phyloP scores from a whole-genome alignment of 192 early-diverging fungal genomes.

The Podila epigama region DNA sequence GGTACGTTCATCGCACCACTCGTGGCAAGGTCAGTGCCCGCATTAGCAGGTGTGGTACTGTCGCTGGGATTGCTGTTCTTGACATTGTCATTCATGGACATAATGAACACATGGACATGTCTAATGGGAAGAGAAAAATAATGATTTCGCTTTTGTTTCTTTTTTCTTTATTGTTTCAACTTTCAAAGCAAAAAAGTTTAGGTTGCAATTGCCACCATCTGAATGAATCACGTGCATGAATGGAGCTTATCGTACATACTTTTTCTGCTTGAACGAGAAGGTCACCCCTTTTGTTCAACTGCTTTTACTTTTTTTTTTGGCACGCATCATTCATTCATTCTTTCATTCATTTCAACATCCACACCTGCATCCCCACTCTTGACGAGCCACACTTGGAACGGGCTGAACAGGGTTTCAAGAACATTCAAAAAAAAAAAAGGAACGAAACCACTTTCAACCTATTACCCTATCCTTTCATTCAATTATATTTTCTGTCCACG shows the following conservation, averaged over 20 bases:
- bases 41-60: neutral
- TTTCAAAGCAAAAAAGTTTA: neutral
- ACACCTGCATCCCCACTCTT: too few species aligned
- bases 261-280: too few species aligned
- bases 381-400: too few species aligned
- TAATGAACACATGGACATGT: neutral
- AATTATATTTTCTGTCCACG: neutral
- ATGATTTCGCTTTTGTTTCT: neutral
- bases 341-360: too few species aligned
- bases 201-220: neutral
- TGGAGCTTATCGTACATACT: too few species aligned
- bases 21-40: neutral
- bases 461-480: neutral
- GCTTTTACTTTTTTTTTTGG: too few species aligned
- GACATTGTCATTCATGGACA: neutral
- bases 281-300: too few species aligned
- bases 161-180: too few species aligned
- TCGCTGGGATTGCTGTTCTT: neutral
- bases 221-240: too few species aligned
- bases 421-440: too few species aligned
- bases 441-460: neutral
- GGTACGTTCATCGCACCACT: neutral
- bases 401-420: too few species aligned
- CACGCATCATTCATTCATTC: too few species aligned
- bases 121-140: neutral